A percentile compares a stretch with the other conserved stretches of the same genome.
These are phyloP conservation scores for Tricladium varicosporioides DNA, from an alignment of 2,329 filamentous ascomycete species.

Conservation along the genomic window DNA sequence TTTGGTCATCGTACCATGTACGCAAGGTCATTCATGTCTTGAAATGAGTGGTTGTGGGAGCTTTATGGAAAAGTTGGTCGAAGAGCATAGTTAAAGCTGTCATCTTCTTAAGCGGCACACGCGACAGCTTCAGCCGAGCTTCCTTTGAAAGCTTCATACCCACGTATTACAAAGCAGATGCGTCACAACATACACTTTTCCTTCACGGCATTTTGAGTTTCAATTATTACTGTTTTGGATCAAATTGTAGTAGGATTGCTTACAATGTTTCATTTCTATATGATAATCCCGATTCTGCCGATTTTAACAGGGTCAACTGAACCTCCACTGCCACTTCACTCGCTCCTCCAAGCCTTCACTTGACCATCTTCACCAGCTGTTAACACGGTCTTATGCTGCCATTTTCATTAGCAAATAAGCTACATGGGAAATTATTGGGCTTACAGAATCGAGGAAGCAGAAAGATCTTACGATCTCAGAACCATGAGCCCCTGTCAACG, in stretches of 20 bases:
- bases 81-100: not conserved
- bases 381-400: conserved; percentile 34
- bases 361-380: conserved; percentile 41
- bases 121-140: not conserved
- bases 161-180: conserved; percentile 2
- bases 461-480: conserved; percentile 63
- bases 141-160: not conserved
- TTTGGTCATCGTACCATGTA: conserved; percentile 28
- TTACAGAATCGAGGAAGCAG: conserved; percentile 58
- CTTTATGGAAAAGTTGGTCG: not conserved
- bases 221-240: too few relatives aligned
- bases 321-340: conserved; percentile 11
- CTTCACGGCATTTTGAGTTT: not conserved
- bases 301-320: not conserved
- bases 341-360: conserved; percentile 38
- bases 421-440: conserved; percentile 6
- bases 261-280: too few relatives aligned
- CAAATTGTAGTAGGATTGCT: too few relatives aligned
- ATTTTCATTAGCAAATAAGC: conserved; percentile 7
- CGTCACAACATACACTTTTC: not conserved
- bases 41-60: conserved; percentile 11
- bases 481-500: conserved; percentile 61
- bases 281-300: not conserved
- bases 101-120: not conserved
- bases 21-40: conserved; percentile 13